Evolutionary conservation across 148 eudicot genomes (phyloP), one percentile per base, ranked within the genome.

Genomic region (Tetragonia tetragonoides): DNA sequence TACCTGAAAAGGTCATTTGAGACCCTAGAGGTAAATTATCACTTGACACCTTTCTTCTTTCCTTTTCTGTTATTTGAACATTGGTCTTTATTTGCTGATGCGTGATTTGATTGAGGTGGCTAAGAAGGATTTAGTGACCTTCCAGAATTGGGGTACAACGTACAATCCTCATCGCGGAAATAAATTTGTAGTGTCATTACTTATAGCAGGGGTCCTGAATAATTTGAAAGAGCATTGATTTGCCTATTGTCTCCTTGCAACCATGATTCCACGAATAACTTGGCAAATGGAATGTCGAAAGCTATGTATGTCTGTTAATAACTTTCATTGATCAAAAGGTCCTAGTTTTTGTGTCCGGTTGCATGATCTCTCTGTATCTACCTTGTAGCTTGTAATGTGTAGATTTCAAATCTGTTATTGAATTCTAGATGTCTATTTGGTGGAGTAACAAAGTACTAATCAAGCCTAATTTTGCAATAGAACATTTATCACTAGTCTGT

Each of bases 1-100:
- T 93, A 90, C 87, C 93, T 95, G 72, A 91, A 88, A 82, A 91
- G 82, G 77, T 90, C 99, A 70, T 95, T 93, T 75, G 92, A 85
- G 28, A 90, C 97, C 47, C 86, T 95, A 42, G 98, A 95, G 98
- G 99, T 93, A 90, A 84, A 51, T 53, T 74, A 71, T 49, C 20
- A 28, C 23, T 10, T 60, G 23, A 60, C 23, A 17, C 67, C 34
- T 81, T 66, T 17, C 49, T 68, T 20, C 14, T 15, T 74, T 40
- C 74, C 6, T 23, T 39, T 41, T 40, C 18, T 46, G 7, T 14
- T 53, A 61, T 20, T 62, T 49, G 61, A 37, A 49, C 18, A 9
- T 34, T 68, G 8, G 42, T 41, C 17, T 68, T 3, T 39, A 76
- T 38, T 66, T 51, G 15, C 47, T n/a, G 20, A 34, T 65, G 12